Conservation (phyloP, 805 yeast species). For the Danielozyma ontarioensis region DNA sequence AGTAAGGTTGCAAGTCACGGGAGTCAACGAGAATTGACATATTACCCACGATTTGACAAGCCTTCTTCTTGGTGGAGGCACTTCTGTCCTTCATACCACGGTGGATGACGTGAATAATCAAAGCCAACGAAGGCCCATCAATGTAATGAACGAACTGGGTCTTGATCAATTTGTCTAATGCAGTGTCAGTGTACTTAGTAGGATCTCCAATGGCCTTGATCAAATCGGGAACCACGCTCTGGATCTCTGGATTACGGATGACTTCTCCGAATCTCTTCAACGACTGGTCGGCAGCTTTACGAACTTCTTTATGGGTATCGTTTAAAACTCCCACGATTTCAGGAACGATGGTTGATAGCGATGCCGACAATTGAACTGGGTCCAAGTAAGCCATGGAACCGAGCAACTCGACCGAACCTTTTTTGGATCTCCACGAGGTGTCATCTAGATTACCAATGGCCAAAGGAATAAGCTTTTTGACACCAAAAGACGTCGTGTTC, state of each 20-base stretch:
- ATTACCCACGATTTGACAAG: slow-evolving; percentile 97
- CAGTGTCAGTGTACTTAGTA: slow-evolving; percentile 80
- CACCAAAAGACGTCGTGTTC: slow-evolving; percentile 87
- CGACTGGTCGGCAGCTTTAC: slow-evolving; percentile 89
- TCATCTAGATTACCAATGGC: slow-evolving; percentile 84
- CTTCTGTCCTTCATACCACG: slow-evolving; percentile 94
- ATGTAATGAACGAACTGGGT: slow-evolving; percentile 97
- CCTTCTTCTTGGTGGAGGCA: slow-evolving; percentile 87
- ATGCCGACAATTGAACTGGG: slow-evolving; percentile 87
- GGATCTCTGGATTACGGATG: slow-evolving; percentile 95
- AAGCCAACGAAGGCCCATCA: slow-evolving; percentile 95
- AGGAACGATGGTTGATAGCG: slow-evolving; percentile 87
- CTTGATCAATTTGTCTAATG: slow-evolving; percentile 76
- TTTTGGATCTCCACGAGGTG: slow-evolving; percentile 92
- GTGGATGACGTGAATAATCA: slow-evolving; percentile 89
- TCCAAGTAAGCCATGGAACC: slow-evolving; percentile 98
- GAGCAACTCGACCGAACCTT: slow-evolving; percentile 91
- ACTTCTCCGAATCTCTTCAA: slow-evolving; percentile 93
- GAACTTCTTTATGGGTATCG: slow-evolving; percentile 94
- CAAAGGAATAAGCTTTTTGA: slow-evolving; percentile 83
- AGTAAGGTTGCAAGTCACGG: slow-evolving; percentile 78
- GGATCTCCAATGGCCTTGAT: slow-evolving; percentile 96
- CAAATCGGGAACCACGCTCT: slow-evolving; percentile 78
- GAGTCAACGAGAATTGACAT: slow-evolving; percentile 95
- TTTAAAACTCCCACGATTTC: slow-evolving; percentile 92